phyloP scores from a whole-genome alignment of 495 filamentous ascomycete species.

The Aspergillus biplanus region DNA sequence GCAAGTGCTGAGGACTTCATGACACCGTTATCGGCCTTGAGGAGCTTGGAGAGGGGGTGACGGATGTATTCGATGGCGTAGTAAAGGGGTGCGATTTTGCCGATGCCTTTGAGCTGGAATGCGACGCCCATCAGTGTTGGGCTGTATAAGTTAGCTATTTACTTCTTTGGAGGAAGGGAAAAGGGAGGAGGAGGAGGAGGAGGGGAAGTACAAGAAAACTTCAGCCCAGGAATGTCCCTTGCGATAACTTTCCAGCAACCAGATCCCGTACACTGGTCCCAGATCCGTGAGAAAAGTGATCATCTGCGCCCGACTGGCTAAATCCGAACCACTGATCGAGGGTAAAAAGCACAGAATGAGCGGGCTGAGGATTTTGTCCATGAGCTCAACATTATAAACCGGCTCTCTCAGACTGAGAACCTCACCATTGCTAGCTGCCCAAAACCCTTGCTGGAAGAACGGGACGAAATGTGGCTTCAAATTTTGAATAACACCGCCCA shows the following conservation, averaged over 20 bases:
- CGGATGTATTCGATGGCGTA: conserved; percentile 22
- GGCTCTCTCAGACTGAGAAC: conserved; percentile 1
- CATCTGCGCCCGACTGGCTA: conserved; percentile 18
- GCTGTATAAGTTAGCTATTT: conserved; percentile 5
- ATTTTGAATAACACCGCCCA: background rate
- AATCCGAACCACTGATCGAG: conserved; percentile 21
- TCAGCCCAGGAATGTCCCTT: conserved; percentile 5
- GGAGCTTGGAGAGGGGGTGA: conserved; percentile 6
- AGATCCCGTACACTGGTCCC: conserved; percentile 22
- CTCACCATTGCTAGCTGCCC: conserved; percentile 17
- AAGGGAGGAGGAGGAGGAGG: background rate
- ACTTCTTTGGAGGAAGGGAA: background rate
- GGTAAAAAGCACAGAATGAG: conserved; percentile 24
- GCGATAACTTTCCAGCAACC: conserved; percentile 30
- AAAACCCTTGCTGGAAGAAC: conserved; percentile 4
- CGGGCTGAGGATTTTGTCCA: conserved; percentile 21
- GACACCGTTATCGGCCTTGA: conserved; percentile 4
- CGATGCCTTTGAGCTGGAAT: conserved; percentile 24
- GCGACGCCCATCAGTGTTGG: conserved; percentile 18
- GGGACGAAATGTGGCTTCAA: background rate
- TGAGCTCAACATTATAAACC: background rate
- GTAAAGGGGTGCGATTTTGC: conserved; percentile 25
- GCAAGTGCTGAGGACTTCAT: conserved; percentile 2
- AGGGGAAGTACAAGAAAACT: conserved; percentile 15
- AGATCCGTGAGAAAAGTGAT: conserved; percentile 26